Evolutionary conservation across 2,329 filamentous ascomycete species (phyloP).

Genomic region (Celoporthe dispersa): DNA sequence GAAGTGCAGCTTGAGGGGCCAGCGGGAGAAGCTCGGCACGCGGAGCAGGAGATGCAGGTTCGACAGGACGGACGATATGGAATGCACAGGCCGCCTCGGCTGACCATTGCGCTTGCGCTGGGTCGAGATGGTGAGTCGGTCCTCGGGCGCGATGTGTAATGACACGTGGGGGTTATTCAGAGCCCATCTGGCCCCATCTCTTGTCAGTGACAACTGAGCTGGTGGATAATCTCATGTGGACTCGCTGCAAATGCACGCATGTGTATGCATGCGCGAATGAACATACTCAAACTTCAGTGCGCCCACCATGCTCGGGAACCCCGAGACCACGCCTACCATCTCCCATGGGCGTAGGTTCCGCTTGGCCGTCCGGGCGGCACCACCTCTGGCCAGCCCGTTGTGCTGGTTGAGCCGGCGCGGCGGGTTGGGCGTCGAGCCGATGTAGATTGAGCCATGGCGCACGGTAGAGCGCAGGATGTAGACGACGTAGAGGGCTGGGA

Average conservation of each 20-base stretch:
- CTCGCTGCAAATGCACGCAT: no score
- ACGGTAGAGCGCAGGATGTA: constrained; percentile 88
- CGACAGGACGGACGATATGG: constrained; percentile 70
- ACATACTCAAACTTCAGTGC: constrained; percentile 90
- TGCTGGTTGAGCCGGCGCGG: constrained; percentile 85
- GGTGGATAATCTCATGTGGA: background rate
- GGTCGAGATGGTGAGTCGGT: constrained; percentile 60
- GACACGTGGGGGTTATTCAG: constrained; percentile 85
- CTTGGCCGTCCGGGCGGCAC: constrained; percentile 76
- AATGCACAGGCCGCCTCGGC: constrained; percentile 61
- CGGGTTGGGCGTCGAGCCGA: constrained; percentile 91
- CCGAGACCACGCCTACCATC: constrained; percentile 83
- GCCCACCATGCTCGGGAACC: constrained; percentile 84
- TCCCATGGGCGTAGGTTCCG: constrained; percentile 81
- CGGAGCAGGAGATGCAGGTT: constrained; percentile 82
- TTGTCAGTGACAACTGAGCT: background rate
- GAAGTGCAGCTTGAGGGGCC: constrained; percentile 83
- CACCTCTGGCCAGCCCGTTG: constrained; percentile 83
- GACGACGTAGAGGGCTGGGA: constrained; percentile 90
- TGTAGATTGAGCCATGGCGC: constrained; percentile 73
- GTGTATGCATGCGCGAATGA: background rate
- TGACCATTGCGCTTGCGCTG: constrained; percentile 57
- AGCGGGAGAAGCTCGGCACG: constrained; percentile 77
- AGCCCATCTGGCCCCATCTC: constrained; percentile 71
- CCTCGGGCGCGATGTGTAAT: constrained; percentile 71